Percentiles rank a stretch among this genome's conserved stretches.
These are phyloP conservation scores for Hyaloraphidium curvatum DNA, from an alignment of 192 early-diverging fungal species.

Conservation along the genomic window DNA sequence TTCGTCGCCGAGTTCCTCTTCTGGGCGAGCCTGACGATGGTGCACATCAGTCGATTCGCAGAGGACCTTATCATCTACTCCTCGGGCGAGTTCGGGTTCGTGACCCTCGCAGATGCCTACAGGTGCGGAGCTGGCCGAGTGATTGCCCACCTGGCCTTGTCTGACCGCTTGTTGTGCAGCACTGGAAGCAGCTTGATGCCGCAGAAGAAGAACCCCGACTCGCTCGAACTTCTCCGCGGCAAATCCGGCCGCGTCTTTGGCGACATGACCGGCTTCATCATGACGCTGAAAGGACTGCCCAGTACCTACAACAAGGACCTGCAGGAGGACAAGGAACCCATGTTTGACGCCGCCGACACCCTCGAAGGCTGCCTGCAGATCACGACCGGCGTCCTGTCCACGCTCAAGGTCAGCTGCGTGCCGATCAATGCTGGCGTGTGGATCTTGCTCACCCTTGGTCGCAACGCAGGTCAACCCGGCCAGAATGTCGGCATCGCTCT, in stretches of 20 bases:
- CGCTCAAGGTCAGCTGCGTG: constrained; percentile 39
- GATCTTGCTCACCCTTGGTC: constrained; percentile 4
- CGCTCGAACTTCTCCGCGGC: constrained; percentile 82
- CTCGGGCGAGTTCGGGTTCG: constrained; percentile 84
- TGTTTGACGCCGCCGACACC: constrained; percentile 90
- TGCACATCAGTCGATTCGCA: constrained; percentile 70
- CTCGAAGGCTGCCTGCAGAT: constrained; percentile 81
- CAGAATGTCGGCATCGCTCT: constrained; percentile 64
- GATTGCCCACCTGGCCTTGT: constrained; percentile 1
- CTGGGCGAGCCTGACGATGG: constrained; percentile 80
- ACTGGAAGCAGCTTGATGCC: constrained; percentile 97
- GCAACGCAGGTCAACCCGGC: constrained; percentile 47
- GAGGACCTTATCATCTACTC: constrained; percentile 96
- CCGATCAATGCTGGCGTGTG: not conserved
- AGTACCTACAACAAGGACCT: constrained; percentile 99
- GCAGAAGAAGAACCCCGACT: constrained; percentile 99
- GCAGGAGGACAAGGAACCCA: constrained; percentile 97
- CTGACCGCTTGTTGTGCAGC: constrained; percentile 19
- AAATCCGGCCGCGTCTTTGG: constrained; percentile 96
- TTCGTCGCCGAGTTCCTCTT: constrained; percentile 95
- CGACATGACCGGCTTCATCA: constrained; percentile 85
- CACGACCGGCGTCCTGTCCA: constrained; percentile 74
- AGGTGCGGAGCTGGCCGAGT: constrained; percentile 14
- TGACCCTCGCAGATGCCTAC: constrained; percentile 88
- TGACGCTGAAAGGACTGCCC: constrained; percentile 93